Evolutionary conservation across 192 early-diverging fungal species (phyloP).

Genomic region (Coemansia sp.): DNA sequence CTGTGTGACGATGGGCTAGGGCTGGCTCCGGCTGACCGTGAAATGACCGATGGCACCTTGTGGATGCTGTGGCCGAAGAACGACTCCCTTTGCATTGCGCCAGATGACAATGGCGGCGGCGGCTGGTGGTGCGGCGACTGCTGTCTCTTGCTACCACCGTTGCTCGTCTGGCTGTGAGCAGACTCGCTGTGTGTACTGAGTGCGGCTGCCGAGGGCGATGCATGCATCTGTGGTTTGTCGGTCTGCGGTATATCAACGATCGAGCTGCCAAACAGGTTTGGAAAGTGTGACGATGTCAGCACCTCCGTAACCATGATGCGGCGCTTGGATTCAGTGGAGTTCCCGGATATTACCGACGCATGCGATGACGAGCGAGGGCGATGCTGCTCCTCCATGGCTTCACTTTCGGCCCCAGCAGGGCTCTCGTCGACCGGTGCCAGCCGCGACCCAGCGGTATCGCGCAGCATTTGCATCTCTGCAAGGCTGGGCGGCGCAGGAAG

Average conservation of each 20-base stretch:
- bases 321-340: conserved; percentile 46
- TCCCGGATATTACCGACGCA: conserved; percentile 38
- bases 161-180: conserved; percentile 29
- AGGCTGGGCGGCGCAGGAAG: conserved; percentile 4
- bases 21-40: conserved; percentile 18
- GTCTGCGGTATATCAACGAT: conserved; percentile 8
- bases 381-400: conserved; percentile 6
- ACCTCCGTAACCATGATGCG: conserved; percentile 48
- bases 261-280: conserved; percentile 39
- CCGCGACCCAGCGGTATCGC: conserved; percentile 13
- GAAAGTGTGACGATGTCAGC: conserved; percentile 39
- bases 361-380: conserved; percentile 49
- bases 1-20: conserved; percentile 9
- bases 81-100: conserved; percentile 6
- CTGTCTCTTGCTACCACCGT: conserved; percentile 1
- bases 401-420: conserved; percentile 5
- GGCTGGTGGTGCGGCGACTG: not conserved
- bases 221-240: conserved; percentile 5
- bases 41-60: conserved; percentile 16
- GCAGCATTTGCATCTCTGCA: conserved; percentile 1
- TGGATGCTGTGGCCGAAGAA: conserved; percentile 14
- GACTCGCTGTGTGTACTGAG: conserved; percentile 37
- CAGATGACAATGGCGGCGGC: conserved; percentile 3
- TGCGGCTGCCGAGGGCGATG: conserved; percentile 19
- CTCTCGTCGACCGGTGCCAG: conserved; percentile 46